phyloP scores from a whole-genome alignment of 352 stramenopile genomes.

The Globisporangium cylindrosporum region DNA sequence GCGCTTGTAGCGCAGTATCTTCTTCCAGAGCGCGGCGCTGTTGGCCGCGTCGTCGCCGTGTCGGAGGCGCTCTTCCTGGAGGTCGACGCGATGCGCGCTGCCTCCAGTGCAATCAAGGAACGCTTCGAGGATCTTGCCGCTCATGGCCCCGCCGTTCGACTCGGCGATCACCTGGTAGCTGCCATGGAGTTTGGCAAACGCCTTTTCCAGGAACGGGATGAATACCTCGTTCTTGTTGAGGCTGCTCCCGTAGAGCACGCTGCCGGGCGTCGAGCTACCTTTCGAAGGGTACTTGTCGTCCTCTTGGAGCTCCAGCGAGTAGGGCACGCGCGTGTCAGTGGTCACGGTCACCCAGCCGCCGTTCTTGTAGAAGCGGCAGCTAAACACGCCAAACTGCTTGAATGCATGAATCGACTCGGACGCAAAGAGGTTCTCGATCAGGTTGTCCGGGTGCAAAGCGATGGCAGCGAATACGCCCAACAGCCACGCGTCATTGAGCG shows the following conservation, averaged over 20 bases:
- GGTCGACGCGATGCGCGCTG: conserved; percentile 72
- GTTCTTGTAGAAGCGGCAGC: conserved; percentile 92
- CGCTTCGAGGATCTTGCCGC: conserved; percentile 73
- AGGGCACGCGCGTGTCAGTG: conserved; percentile 85
- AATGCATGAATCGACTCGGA: conserved; percentile 77
- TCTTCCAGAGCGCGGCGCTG: conserved; percentile 54
- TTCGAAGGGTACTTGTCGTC: conserved; percentile 31
- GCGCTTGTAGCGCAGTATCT: conserved; percentile 53
- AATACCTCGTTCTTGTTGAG: conserved; percentile 86
- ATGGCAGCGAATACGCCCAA: conserved; percentile 83
- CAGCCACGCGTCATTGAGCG: conserved; percentile 83
- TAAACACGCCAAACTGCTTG: conserved; percentile 86
- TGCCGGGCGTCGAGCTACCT: conserved; percentile 31
- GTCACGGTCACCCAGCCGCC: conserved; percentile 86
- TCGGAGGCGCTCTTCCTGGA: conserved; percentile 39
- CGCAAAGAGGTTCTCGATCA: conserved; percentile 91
- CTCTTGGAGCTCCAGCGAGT: conserved; percentile 39
- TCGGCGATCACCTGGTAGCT: conserved; percentile 60
- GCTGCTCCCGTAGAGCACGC: conserved; percentile 68
- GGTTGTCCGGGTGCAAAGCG: conserved; percentile 70
- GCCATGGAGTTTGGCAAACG: conserved; percentile 88
- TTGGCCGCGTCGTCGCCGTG: conserved; percentile 12
- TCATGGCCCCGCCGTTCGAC: conserved; percentile 36
- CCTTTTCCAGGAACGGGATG: conserved; percentile 86
- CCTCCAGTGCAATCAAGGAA: conserved; percentile 89